A percentile compares a stretch with the other conserved stretches of the same genome.
These are phyloP conservation scores for Primulina eburnea DNA, from an alignment of 257 asterid genomes.

Conservation along the genomic window DNA sequence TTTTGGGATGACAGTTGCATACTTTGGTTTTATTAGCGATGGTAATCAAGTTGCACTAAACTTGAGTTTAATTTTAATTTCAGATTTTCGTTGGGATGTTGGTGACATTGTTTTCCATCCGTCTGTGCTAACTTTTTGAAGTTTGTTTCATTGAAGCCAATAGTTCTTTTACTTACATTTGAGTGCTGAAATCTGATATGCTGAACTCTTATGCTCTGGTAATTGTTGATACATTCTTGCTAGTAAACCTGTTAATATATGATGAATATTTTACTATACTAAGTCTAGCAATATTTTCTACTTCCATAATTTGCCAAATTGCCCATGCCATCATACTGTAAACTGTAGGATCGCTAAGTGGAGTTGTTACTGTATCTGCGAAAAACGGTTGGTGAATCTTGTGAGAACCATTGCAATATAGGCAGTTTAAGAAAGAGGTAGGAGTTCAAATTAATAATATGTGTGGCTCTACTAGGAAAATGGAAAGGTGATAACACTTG, in stretches of 20 bases:
- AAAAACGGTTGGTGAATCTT: neutral
- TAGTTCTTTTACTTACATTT: neutral
- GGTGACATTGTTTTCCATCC: neutral
- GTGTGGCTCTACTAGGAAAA: neutral
- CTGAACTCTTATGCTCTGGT: neutral
- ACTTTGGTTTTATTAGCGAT: conserved; percentile 92
- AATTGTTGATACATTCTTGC: neutral
- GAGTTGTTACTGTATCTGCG: neutral
- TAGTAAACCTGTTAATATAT: neutral
- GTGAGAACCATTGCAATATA: neutral
- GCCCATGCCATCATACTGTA: neutral
- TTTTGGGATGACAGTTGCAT: conserved; percentile 87
- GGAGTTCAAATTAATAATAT: no score
- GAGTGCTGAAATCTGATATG: neutral
- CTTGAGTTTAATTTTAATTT: conserved; percentile 17
- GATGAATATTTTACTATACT: no score
- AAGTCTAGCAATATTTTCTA: neutral
- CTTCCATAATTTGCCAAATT: neutral
- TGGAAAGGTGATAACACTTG: neutral
- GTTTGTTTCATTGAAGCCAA: neutral
- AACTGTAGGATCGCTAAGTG: neutral
- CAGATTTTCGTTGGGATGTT: neutral
- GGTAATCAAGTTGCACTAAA: conserved; percentile 45
- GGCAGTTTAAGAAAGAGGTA: neutral
- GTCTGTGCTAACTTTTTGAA: neutral